Conservation (phyloP, 352 stramenopile genomes). For the Pythium myriotylum region DNA sequence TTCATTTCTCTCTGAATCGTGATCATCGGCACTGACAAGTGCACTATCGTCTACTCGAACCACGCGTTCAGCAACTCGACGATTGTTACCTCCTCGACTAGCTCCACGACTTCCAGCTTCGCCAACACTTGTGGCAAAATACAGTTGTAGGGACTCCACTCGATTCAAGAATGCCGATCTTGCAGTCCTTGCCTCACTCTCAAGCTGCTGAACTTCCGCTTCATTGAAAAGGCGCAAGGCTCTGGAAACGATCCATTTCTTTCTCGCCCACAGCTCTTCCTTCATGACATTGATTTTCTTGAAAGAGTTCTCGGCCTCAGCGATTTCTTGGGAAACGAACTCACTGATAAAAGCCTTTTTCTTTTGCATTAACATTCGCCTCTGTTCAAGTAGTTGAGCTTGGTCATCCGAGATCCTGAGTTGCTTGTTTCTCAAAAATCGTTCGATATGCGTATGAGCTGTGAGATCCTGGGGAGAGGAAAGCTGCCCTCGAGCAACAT, state of each 20-base stretch:
- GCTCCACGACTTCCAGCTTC: conserved; percentile 21
- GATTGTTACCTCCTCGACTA: conserved; percentile 14
- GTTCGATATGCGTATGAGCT: conserved; percentile 37
- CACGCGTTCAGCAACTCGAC: neutral
- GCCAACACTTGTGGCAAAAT: conserved; percentile 15
- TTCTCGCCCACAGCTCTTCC: conserved; percentile 39
- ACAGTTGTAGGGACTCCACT: conserved; percentile 9
- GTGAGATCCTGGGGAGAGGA: conserved; percentile 26
- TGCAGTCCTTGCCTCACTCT: conserved; percentile 9
- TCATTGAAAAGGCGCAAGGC: conserved; percentile 35
- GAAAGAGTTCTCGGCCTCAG: conserved; percentile 40
- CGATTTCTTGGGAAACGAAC: conserved; percentile 30
- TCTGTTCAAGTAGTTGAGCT: conserved; percentile 33
- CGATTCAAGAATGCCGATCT: conserved; percentile 10
- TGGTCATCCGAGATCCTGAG: conserved; percentile 21
- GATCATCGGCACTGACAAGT: neutral
- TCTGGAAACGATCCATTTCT: conserved; percentile 39
- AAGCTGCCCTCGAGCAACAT: conserved; percentile 14
- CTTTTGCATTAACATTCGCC: conserved; percentile 34
- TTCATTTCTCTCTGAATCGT: conserved; percentile 11
- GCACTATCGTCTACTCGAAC: too few relatives aligned
- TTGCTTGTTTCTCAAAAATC: conserved; percentile 21
- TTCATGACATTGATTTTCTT: conserved; percentile 51
- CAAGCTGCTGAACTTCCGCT: conserved; percentile 23
- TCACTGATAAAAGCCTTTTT: conserved; percentile 30